Evolutionary conservation across 2,329 filamentous ascomycete species (phyloP), one percentile per base, ranked within the genome.

Genomic region (Monilinia laxa): DNA sequence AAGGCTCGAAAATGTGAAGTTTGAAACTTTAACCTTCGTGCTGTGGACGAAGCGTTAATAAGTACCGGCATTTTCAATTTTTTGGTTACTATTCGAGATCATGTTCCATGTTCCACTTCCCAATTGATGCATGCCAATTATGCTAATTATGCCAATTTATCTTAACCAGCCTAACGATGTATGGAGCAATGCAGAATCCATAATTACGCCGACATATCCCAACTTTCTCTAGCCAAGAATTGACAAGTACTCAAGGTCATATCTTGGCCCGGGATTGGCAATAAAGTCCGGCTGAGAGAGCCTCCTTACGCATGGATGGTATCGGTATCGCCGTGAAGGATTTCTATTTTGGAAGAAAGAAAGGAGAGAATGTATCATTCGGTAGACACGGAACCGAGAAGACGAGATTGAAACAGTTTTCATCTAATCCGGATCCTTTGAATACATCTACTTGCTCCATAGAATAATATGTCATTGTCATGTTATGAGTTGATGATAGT

Each of bases 131-230:
- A 49, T 51, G 42, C 52, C 52, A 55, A 35, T 40, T 7, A 40
- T 40, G 38, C 38, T 7, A 40, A 40, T 40, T 1, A 35, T 55
- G 28, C 42, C 57, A 60, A 60, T 49, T 25, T 25, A 35, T 35
- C 25, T 25, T 35, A 16, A 49, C 42, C 28, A 59, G 42, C 57
- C 42, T 23, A 49, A 49, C n/a, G 28, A 60, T 35, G 25, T 35
- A 18, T 23, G 14, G 28, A 10, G 42, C 23, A 49, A 16, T 10
- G 16, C 10, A 28, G 42, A 49, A 28, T 49, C 57, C 57, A 49
- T 59, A 59, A 59, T 59, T 49, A 23, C 57, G 42, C 57, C 42
- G 57, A 60, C 4, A n/a, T n/a, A 49, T 23, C 3, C 31, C 31
- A 49, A 35, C 55, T 38, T 23, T 49, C 12, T 23, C 20, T 20